Evolutionary conservation across 768 basidiomycete species (phyloP).

Genomic region (Serendipita sp.): DNA sequence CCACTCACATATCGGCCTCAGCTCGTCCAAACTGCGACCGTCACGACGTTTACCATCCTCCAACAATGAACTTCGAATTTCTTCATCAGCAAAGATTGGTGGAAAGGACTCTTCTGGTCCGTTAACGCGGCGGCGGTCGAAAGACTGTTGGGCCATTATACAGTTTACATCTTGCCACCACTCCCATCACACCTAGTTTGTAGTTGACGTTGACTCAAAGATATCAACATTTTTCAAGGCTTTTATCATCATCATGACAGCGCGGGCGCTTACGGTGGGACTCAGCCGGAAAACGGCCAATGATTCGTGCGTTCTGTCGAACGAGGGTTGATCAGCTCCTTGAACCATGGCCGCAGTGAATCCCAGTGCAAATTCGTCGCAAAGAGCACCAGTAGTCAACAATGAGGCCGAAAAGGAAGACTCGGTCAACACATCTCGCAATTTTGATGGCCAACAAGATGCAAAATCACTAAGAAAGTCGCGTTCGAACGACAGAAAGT

Average conservation of each 20-base stretch:
- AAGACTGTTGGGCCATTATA: conserved; percentile 14
- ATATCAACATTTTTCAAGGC: neutral
- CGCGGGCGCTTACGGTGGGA: neutral
- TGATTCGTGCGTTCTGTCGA: neutral
- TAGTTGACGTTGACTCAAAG: neutral
- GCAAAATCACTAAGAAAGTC: neutral
- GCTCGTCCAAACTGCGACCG: conserved; percentile 40
- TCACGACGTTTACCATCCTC: conserved; percentile 26
- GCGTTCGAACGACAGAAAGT: neutral
- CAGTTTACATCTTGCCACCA: neutral
- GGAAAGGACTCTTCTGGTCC: conserved; percentile 73
- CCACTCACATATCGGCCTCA: conserved; percentile 72
- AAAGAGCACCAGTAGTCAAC: too few species aligned
- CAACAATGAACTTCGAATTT: conserved; percentile 12
- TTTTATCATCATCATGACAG: neutral
- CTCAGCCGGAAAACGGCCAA: neutral
- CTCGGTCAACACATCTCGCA: neutral
- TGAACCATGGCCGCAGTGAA: neutral
- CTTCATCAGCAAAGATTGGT: conserved; percentile 38
- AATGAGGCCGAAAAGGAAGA: neutral
- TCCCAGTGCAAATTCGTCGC: too few species aligned
- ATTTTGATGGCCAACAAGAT: neutral
- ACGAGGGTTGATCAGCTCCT: neutral
- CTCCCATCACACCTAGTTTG: neutral
- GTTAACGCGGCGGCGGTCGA: conserved; percentile 78